These are phyloP conservation scores for Rhizoclosmatium sp. DNA, from an alignment of 192 early-diverging fungal species.

Conservation along the genomic window DNA sequence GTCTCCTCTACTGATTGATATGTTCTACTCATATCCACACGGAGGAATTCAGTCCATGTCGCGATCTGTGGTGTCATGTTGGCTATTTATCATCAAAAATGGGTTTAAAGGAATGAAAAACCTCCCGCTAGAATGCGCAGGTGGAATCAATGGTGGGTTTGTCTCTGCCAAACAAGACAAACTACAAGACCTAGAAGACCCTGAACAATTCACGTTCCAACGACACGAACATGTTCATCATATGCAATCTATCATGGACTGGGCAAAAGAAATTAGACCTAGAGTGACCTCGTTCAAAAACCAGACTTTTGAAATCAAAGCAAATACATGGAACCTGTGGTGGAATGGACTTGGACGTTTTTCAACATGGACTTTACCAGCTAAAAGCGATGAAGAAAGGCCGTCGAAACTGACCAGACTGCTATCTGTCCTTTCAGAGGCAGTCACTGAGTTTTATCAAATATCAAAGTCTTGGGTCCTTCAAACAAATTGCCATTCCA, in stretches of 20 bases:
- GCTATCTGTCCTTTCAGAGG: neutral
- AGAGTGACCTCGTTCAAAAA: no score
- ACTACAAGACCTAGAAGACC: no score
- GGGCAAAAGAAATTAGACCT: no score
- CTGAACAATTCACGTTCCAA: no score
- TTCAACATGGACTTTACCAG: no score
- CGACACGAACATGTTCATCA: no score
- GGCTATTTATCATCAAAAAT: slow-evolving; percentile 6
- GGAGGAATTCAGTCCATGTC: slow-evolving; percentile 74
- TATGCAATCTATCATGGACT: no score
- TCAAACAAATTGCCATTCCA: neutral
- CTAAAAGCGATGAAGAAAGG: no score
- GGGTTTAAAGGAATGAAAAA: neutral
- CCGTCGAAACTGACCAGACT: neutral
- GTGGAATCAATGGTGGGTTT: neutral
- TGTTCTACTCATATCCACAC: slow-evolving; percentile 72
- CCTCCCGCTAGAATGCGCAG: slow-evolving; percentile 10
- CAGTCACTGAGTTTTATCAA: slow-evolving; percentile 2
- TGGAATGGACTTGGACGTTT: no score
- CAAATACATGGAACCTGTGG: no score
- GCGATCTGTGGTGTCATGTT: slow-evolving; percentile 8
- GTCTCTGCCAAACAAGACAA: no score
- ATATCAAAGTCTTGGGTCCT: neutral
- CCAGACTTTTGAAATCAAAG: no score
- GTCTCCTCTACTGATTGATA: slow-evolving; percentile 80